phyloP scores from a whole-genome alignment of 192 early-diverging fungal species.

The Pilobolus umbonatus region DNA sequence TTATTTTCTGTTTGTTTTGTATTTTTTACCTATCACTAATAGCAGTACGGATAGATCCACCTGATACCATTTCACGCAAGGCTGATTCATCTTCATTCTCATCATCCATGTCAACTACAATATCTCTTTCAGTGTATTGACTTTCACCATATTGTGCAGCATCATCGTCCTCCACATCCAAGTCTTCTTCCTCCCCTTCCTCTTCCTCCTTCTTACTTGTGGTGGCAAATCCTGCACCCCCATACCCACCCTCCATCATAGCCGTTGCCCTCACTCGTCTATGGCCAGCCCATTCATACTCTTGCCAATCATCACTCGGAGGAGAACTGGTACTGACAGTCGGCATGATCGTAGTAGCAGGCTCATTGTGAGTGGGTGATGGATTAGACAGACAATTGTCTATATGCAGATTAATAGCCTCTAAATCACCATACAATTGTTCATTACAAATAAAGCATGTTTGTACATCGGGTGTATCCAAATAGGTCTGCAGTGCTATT shows the following conservation, averaged over 20 bases:
- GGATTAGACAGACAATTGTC: slow-evolving; percentile 59
- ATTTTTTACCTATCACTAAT: neutral
- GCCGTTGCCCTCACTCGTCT: slow-evolving; percentile 73
- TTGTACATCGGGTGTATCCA: slow-evolving; percentile 31
- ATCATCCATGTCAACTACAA: slow-evolving; percentile 41
- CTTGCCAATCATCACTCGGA: slow-evolving; percentile 46
- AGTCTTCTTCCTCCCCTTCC: slow-evolving; percentile 70
- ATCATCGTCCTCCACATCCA: slow-evolving; percentile 82
- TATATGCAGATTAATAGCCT: slow-evolving; percentile 70
- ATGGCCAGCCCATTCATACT: slow-evolving; percentile 82
- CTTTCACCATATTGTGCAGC: slow-evolving; percentile 63
- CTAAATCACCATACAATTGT: slow-evolving; percentile 48
- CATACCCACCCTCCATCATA: slow-evolving; percentile 74
- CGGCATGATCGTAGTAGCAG: neutral
- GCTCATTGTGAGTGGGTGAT: neutral
- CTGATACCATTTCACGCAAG: slow-evolving; percentile 35
- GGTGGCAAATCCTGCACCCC: slow-evolving; percentile 37
- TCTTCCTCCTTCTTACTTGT: slow-evolving; percentile 51
- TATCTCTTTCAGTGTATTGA: slow-evolving; percentile 71
- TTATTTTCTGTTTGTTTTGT: neutral
- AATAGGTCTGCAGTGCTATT: slow-evolving; percentile 20
- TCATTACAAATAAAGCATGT: slow-evolving; percentile 66
- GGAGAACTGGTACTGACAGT: neutral
- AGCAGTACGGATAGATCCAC: slow-evolving; percentile 23
- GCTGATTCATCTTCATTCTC: slow-evolving; percentile 37